These are phyloP conservation scores for Rhizopus sp. DNA, from an alignment of 371 early-diverging fungal species.

Conservation along the genomic window DNA sequence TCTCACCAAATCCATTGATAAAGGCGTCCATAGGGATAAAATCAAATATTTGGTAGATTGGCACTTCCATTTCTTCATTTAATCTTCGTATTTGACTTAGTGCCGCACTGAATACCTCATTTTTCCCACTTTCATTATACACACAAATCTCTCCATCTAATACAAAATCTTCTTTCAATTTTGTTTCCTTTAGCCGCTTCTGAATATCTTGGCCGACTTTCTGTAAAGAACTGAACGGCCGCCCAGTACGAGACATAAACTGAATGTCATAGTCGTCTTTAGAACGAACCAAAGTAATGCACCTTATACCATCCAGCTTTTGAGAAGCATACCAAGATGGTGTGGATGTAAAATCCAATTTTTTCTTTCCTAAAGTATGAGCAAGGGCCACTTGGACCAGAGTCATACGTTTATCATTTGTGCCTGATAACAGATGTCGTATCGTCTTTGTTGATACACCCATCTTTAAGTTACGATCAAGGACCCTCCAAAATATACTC, in stretches of 20 bases:
- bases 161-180: constrained; percentile 23
- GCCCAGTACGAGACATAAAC: constrained; percentile 54
- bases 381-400: constrained; percentile 5
- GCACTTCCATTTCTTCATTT: constrained; percentile 34
- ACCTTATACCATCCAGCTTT: constrained; percentile 64
- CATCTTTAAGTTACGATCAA: constrained; percentile 59
- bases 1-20: constrained; percentile 24
- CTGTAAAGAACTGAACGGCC: constrained; percentile 35
- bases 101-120: constrained; percentile 35
- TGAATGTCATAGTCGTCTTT: constrained; percentile 19
- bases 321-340: constrained; percentile 54
- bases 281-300: constrained; percentile 42
- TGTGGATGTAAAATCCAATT: background rate
- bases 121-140: constrained; percentile 19
- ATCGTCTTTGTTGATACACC: constrained; percentile 48
- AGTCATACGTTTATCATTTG: background rate
- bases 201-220: constrained; percentile 39
- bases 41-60: constrained; percentile 61
- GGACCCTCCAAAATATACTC: constrained; percentile 49
- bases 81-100: constrained; percentile 34
- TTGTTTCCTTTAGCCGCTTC: constrained; percentile 8
- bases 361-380: background rate
- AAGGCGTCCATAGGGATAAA: constrained; percentile 41
- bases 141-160: constrained; percentile 66
- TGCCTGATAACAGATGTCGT: constrained; percentile 27